Evolutionary conservation across 352 stramenopile genomes (phyloP).

Genomic region (Pythium diclinum): DNA sequence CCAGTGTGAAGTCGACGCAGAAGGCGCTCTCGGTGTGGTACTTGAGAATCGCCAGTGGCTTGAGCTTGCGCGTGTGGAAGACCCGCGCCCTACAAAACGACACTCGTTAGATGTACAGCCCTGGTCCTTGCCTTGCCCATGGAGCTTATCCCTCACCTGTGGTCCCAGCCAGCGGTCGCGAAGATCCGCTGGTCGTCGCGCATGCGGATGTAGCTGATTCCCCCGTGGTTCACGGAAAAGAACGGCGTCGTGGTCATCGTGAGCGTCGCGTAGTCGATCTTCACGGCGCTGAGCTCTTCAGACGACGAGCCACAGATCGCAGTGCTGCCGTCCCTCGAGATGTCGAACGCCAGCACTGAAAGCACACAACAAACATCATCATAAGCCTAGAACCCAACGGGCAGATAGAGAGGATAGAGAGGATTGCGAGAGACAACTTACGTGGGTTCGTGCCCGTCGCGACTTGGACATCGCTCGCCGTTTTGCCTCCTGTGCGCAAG

Average conservation of each 20-base stretch:
- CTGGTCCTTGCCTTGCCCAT: no score
- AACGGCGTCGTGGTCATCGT: constrained; percentile 41
- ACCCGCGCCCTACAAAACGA: constrained; percentile 41
- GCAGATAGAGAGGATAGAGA: background rate
- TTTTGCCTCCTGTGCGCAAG: constrained; percentile 45
- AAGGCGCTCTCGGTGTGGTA: constrained; percentile 80
- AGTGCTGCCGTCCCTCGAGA: constrained; percentile 46
- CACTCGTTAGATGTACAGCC: no score
- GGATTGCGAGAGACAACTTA: no score
- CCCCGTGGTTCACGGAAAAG: constrained; percentile 56
- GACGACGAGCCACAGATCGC: constrained; percentile 63
- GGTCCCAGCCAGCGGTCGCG: constrained; percentile 75
- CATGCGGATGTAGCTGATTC: constrained; percentile 66
- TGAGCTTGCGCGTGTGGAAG: constrained; percentile 72
- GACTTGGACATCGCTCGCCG: constrained; percentile 49
- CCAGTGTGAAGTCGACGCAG: constrained; percentile 58
- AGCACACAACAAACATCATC: background rate
- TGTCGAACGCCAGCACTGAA: constrained; percentile 69
- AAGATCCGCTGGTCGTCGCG: constrained; percentile 74
- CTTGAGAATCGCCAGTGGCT: constrained; percentile 76
- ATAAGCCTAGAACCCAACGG: background rate
- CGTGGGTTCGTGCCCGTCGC: constrained; percentile 43
- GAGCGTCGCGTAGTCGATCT: constrained; percentile 44
- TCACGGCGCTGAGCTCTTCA: constrained; percentile 44
- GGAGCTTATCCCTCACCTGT: no score